Conservation (phyloP, 768 basidiomycete species). For the Leccinum rimulosum region DNA sequence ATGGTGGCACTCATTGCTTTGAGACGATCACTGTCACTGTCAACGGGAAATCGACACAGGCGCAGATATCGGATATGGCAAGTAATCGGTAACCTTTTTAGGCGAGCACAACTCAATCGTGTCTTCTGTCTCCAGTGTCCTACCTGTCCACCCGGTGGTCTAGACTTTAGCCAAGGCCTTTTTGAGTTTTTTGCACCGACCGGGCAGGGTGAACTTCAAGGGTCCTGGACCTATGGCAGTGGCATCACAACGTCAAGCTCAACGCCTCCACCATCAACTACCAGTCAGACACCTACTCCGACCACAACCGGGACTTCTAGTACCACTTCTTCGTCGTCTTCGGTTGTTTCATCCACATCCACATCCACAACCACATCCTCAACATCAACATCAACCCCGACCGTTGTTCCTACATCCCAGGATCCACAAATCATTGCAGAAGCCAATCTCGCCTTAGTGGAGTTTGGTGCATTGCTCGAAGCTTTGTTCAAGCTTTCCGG, state of each 20-base stretch:
- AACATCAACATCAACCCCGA: conserved; percentile 3
- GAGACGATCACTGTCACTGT: conserved; percentile 43
- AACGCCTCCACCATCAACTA: conserved; percentile 16
- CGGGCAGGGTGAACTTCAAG: conserved; percentile 35
- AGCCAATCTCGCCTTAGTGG: conserved; percentile 26
- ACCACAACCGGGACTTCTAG: conserved; percentile 8
- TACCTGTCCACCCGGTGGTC: conserved; percentile 37
- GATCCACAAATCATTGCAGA: conserved; percentile 23
- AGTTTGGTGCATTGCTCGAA: conserved; percentile 21
- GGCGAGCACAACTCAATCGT: background rate
- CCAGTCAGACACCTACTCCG: conserved; percentile 21
- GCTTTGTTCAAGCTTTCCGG: conserved; percentile 7
- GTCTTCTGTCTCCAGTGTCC: conserved; percentile 33
- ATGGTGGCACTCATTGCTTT: conserved; percentile 41
- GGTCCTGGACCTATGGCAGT: conserved; percentile 40
- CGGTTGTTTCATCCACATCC: background rate
- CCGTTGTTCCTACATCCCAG: conserved; percentile 19
- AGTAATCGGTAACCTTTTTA: conserved; percentile 7
- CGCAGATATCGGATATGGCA: conserved; percentile 45
- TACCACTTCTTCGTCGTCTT: conserved; percentile 14
- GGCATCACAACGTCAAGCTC: conserved; percentile 22
- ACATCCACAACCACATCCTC: conserved; percentile 1
- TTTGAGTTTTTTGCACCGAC: conserved; percentile 40
- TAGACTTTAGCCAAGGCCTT: conserved; percentile 49
- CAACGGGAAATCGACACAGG: conserved; percentile 37